phyloP scores from a whole-genome alignment of 2,329 filamentous ascomycete species.

The Ascochyta lentis region DNA sequence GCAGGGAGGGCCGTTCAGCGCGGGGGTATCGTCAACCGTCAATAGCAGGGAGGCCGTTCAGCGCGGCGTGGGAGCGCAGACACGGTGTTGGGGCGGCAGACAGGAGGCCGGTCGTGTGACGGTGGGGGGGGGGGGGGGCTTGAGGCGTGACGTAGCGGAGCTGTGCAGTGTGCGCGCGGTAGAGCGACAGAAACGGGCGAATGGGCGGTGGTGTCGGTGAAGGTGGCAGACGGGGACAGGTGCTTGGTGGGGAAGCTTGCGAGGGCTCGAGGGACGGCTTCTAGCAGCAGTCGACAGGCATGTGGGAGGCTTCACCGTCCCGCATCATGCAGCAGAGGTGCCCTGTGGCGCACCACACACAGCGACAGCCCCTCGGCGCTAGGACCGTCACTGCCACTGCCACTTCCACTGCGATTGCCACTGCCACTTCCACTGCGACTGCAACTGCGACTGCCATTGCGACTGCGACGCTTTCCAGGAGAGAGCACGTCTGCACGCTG shows the following conservation, averaged over 20 bases:
- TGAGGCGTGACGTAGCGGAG: conserved; percentile 38
- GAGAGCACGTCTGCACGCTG: background rate
- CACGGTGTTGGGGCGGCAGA: conserved; percentile 14
- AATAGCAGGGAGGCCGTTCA: background rate
- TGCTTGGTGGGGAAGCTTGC: background rate
- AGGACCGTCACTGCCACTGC: conserved; percentile 3
- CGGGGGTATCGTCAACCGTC: too few relatives aligned
- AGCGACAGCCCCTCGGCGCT: conserved; percentile 23
- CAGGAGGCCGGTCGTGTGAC: conserved; percentile 37
- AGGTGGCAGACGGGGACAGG: background rate
- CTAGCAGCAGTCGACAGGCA: conserved; percentile 1
- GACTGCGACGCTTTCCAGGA: too few relatives aligned
- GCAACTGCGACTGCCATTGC: too few relatives aligned
- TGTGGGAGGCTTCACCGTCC: conserved; percentile 6
- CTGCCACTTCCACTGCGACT: too few relatives aligned
- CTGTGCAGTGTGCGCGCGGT: conserved; percentile 21
- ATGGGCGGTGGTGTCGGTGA: conserved; percentile 16
- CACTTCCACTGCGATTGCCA: too few relatives aligned
- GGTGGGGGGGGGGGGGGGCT: conserved; percentile 35
- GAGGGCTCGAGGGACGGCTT: background rate
- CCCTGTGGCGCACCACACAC: conserved; percentile 6
- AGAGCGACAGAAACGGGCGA: too few relatives aligned
- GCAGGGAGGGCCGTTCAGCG: background rate
- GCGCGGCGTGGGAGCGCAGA: background rate
- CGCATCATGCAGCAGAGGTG: conserved; percentile 13